Percentiles rank a stretch among this genome's conserved stretches.
Evolutionary conservation across 106 monocot genomes (phyloP).

Genomic region (Dendrobium nobile): DNA sequence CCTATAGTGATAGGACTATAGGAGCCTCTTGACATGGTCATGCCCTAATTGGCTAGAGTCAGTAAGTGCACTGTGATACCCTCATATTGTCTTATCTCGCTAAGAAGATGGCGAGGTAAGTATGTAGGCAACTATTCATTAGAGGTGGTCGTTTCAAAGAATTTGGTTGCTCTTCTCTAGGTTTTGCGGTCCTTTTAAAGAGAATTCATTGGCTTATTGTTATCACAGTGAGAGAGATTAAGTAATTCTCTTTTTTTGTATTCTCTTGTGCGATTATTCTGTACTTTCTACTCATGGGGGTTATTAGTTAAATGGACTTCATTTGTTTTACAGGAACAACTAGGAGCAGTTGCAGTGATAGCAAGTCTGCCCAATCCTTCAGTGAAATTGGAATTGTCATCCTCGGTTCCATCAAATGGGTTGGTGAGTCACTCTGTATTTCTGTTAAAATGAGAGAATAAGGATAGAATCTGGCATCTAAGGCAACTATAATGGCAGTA

Average conservation of each 20-base stretch:
- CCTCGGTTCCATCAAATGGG: conserved; percentile 45
- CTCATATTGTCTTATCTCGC: not conserved
- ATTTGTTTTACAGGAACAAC: conserved; percentile 48
- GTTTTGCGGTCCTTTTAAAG: not conserved
- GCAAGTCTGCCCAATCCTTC: conserved; percentile 63
- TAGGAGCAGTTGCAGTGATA: conserved; percentile 53
- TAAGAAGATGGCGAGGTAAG: not conserved
- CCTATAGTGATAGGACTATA: too few species aligned
- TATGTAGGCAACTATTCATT: not conserved
- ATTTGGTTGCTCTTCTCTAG: not conserved
- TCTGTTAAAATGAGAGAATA: not conserved
- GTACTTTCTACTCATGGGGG: not conserved
- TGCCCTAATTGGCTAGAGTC: not conserved
- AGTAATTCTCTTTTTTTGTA: not conserved
- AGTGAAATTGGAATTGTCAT: conserved; percentile 66
- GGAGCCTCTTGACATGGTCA: too few species aligned
- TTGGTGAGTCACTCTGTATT: conserved; percentile 44
- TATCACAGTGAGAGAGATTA: not conserved
- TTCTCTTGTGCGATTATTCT: not conserved
- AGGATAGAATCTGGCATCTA: not conserved
- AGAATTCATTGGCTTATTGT: not conserved
- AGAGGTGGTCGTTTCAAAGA: not conserved
- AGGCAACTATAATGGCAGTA: not conserved
- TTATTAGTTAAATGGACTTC: not conserved
- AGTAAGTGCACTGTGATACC: not conserved